Base-by-base conservation (phyloP, 352 stramenopile species). In the Phytophthora pinifolia region DNA sequence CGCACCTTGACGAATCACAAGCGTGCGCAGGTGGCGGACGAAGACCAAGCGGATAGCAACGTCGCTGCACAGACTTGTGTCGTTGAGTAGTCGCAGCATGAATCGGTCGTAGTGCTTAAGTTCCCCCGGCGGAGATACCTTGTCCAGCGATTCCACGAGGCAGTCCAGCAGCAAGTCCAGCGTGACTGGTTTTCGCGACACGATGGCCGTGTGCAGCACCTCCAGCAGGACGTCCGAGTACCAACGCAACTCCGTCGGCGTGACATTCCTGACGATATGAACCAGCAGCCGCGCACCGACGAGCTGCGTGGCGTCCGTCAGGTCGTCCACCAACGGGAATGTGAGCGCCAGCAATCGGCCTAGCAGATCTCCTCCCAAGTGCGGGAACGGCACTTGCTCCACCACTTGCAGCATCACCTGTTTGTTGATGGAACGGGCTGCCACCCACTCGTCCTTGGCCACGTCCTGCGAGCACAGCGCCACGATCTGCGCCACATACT, bases 251-350 rank as follows among this genome's bases (percentile, higher is more conserved):
- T 95, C 85, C 0, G 83, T 91, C 0, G 67, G 42, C 0, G 83
- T 93, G 17, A 87, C 76, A 34, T 83, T 79, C 5, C 59, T 34
- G 0, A 89, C 65, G 39, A 93, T 65, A 51, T 92, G 85, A 22
- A 54, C 62, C 36, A 95, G 59, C 34, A 95, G 62, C 13, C 55
- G 54, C 9, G 76, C 76, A 4, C 85, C 85, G 32, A 90, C 66
- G 15, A 75, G 47, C 32, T 93, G 83, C 2, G 79, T 86, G 12
- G 70, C 48, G 41, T 89, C 70, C 2, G 47, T 79, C 31, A 90
- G 62, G 33, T 92, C 75, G 57, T 95, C 85, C 14, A 95, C 53
- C 14, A 95, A 67, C 30, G 85, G 85, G 15, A 95, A 87, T 20
- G 87, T 79, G 25, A 95, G 68, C 32, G 85, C 79, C 14, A 95